A percentile compares a stretch with the other conserved stretches of the same genome.
Evolutionary conservation across 768 basidiomycete genomes (phyloP).

Genomic region (Lentinula aciculospora): DNA sequence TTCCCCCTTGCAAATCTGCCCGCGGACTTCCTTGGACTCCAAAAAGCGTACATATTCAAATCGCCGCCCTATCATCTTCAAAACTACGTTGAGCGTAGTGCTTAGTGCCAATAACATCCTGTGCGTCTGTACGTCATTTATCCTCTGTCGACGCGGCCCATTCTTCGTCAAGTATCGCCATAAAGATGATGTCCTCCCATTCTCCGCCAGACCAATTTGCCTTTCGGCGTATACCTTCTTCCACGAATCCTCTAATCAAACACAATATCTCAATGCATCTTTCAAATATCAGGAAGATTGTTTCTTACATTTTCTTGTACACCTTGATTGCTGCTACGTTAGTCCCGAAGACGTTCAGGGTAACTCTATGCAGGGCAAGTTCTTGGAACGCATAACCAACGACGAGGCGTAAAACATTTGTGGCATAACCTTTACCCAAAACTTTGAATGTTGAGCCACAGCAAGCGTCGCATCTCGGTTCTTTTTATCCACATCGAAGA

Average conservation of each 20-base stretch:
- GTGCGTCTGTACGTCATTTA: too few species aligned
- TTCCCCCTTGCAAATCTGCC: too few species aligned
- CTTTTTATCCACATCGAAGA: conserved; percentile 5
- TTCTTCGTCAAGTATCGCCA: conserved; percentile 35
- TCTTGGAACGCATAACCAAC: conserved; percentile 34
- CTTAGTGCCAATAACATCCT: too few species aligned
- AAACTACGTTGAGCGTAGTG: too few species aligned
- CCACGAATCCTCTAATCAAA: conserved; percentile 27
- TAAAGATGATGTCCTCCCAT: conserved; percentile 31
- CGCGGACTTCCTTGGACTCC: too few species aligned
- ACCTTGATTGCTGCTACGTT: conserved; percentile 33
- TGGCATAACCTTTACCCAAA: conserved; percentile 38
- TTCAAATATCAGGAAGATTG: neutral
- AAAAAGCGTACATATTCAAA: too few species aligned
- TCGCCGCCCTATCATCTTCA: too few species aligned
- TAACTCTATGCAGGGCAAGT: conserved; percentile 33
- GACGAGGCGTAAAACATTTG: conserved; percentile 32
- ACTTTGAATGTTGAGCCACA: conserved; percentile 22
- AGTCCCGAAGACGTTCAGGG: conserved; percentile 30
- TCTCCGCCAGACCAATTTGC: conserved; percentile 27
- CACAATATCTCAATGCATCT: neutral
- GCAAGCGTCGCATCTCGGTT: conserved; percentile 25
- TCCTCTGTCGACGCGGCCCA: conserved; percentile 18
- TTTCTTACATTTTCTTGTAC: conserved; percentile 39
- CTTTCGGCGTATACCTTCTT: conserved; percentile 31